Conservation (phyloP, 2,329 filamentous ascomycete species). For the Gremmenia infestans region DNA sequence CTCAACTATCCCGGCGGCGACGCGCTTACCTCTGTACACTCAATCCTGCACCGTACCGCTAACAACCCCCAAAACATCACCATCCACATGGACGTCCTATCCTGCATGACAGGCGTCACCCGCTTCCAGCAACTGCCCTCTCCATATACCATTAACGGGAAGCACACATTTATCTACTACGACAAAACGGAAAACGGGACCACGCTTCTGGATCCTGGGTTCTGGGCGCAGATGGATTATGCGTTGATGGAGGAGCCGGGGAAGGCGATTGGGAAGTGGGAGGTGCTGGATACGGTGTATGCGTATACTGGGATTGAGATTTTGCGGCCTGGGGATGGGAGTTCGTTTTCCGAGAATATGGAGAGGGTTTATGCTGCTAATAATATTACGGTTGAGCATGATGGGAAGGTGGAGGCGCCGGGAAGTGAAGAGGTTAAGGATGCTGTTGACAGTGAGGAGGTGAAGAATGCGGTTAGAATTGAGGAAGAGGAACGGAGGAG, state of each 20-base stretch:
- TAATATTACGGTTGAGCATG: slow-evolving; percentile 16
- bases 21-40: slow-evolving; percentile 57
- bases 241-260: slow-evolving; percentile 50
- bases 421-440: slow-evolving; percentile 18
- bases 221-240: slow-evolving; percentile 63
- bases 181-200: slow-evolving; percentile 58
- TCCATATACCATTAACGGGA: slow-evolving; percentile 7
- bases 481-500: slow-evolving; percentile 34
- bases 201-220: slow-evolving; percentile 42
- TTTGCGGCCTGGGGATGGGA: slow-evolving; percentile 41
- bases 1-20: slow-evolving; percentile 92
- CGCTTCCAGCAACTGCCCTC: slow-evolving; percentile 48
- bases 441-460: slow-evolving; percentile 20
- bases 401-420: slow-evolving; percentile 5
- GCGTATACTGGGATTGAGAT: slow-evolving; percentile 57
- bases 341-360: slow-evolving; percentile 17
- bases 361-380: slow-evolving; percentile 24
- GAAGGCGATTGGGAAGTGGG: slow-evolving; percentile 49
- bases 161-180: slow-evolving; percentile 35
- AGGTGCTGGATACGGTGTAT: slow-evolving; percentile 50
- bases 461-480: slow-evolving; percentile 25
- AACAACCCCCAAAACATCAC: slow-evolving; percentile 31
- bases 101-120: slow-evolving; percentile 67
- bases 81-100: slow-evolving; percentile 60
- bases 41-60: slow-evolving; percentile 27